Conservation (phyloP, 2,329 filamentous ascomycete genomes). For the Fusarium incarnatum region DNA sequence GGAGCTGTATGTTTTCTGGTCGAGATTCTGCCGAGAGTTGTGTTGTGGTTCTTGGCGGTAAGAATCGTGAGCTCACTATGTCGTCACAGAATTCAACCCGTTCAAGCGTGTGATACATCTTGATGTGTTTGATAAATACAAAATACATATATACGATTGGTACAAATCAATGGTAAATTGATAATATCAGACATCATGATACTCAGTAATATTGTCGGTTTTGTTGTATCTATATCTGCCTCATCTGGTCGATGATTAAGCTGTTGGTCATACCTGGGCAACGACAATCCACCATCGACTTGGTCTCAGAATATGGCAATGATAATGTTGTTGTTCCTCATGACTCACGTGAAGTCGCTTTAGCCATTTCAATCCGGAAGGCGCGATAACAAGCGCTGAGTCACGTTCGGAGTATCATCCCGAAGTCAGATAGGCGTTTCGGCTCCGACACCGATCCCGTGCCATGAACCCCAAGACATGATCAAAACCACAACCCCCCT, state of each 20-base stretch:
- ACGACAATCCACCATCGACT: not conserved
- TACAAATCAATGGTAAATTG: not conserved
- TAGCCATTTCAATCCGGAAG: not conserved
- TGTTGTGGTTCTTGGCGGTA: not conserved
- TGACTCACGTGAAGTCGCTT: not conserved
- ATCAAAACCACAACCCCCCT: not conserved
- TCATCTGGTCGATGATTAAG: not conserved
- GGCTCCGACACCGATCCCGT: not conserved
- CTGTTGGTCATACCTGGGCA: not conserved
- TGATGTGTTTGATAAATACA: not conserved
- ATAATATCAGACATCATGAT: not conserved
- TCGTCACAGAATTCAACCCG: not conserved
- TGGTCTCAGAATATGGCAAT: not conserved
- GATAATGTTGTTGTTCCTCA: not conserved
- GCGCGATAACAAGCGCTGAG: slow-evolving; percentile 7
- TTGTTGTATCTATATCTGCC: not conserved
- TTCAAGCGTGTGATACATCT: not conserved
- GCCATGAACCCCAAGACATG: not conserved
- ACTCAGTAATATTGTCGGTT: not conserved
- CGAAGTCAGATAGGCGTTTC: slow-evolving; percentile 8
- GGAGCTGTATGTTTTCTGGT: not conserved
- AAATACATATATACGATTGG: not conserved
- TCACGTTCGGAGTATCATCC: slow-evolving; percentile 15
- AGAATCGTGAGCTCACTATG: not conserved
- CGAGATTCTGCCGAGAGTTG: not conserved